These are phyloP conservation scores for peach (Prunus persica) DNA, from an alignment of 306 rosid genomes.

Conservation along the genomic window DNA sequence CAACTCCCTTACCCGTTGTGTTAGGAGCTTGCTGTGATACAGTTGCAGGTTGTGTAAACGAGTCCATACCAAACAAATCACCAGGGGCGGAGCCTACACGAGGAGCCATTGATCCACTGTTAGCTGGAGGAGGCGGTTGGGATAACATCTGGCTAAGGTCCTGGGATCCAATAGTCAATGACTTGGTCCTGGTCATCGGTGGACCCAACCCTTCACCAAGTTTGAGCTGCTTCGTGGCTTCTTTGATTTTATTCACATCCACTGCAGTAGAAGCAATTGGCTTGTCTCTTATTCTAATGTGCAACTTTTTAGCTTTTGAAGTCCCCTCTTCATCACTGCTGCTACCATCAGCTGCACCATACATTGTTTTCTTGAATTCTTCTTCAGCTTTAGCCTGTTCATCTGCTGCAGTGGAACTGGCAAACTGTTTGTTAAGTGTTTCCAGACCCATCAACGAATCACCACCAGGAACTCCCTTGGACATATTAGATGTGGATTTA, in stretches of 20 bases:
- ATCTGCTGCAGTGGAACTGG: constrained; percentile 53
- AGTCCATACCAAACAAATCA: constrained; percentile 64
- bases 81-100: constrained; percentile 51
- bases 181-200: constrained; percentile 65
- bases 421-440: constrained; percentile 52
- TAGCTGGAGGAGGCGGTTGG: constrained; percentile 46
- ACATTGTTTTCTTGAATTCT: constrained; percentile 94
- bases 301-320: constrained; percentile 74
- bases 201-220: constrained; percentile 68
- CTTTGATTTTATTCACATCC: constrained; percentile 89
- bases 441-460: constrained; percentile 67
- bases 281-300: constrained; percentile 83
- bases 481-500: constrained; percentile 39
- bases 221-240: constrained; percentile 89
- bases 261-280: constrained; percentile 69
- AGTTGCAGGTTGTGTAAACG: constrained; percentile 49
- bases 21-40: constrained; percentile 49
- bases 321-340: constrained; percentile 95
- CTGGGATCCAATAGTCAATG: constrained; percentile 60
- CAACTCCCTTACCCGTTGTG: constrained; percentile 41
- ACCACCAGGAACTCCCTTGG: constrained; percentile 47
- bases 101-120: constrained; percentile 39
- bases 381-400: constrained; percentile 96
- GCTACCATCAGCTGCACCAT: constrained; percentile 84
- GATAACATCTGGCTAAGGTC: constrained; percentile 70